Percentiles rank a stretch among this genome's conserved stretches.
phyloP scores from a whole-genome alignment of 2,329 filamentous ascomycete genomes.

The Dothideomycetes sp. region DNA sequence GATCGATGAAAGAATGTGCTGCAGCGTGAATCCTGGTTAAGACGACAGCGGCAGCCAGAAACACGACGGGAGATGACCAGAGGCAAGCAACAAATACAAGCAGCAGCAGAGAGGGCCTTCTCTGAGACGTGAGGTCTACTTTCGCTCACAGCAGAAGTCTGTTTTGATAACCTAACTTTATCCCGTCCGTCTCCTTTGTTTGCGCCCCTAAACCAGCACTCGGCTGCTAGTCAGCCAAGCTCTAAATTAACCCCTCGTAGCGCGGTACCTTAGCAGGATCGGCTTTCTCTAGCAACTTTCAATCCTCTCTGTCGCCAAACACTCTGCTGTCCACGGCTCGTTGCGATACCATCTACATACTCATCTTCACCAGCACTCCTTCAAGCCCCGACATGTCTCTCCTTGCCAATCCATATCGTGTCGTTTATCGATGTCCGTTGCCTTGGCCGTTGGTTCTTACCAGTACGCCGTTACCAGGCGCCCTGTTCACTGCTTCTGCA shows the following conservation, averaged over 20 bases:
- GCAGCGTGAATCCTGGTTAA: background rate
- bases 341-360: constrained; percentile 3
- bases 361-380: background rate
- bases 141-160: background rate
- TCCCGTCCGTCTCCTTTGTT: constrained; percentile 9
- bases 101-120: no score
- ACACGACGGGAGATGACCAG: background rate
- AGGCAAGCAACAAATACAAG: background rate
- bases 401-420: constrained; percentile 9
- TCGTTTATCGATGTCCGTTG: constrained; percentile 1
- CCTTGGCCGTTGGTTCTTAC: background rate
- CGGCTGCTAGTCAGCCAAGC: constrained; percentile 6
- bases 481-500: constrained; percentile 12
- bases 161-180: constrained; percentile 10
- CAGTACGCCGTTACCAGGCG: constrained; percentile 9
- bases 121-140: no score
- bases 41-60: background rate
- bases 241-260: constrained; percentile 7
- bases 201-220: constrained; percentile 1
- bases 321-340: background rate
- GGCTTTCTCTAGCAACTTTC: no score
- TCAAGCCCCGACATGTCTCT: background rate
- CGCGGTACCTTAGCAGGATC: constrained; percentile 3
- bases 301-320: background rate
- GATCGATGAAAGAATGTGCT: background rate